phyloP scores from a whole-genome alignment of 1,284 basidiomycete species.

The Ceratobasidium papillatum region DNA sequence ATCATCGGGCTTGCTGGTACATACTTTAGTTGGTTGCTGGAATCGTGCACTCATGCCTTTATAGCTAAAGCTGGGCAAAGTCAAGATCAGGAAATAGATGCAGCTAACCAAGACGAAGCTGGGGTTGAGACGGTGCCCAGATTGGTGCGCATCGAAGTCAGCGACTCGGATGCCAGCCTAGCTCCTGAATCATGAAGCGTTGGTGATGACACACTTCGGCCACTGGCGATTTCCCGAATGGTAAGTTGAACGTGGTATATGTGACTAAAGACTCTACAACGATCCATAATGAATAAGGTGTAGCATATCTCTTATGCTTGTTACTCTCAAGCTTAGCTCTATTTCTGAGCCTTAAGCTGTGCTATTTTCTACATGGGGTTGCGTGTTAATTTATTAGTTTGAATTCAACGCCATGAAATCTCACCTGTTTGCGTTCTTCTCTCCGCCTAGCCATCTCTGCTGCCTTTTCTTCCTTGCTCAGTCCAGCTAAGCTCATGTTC shows the following conservation, averaged over 20 bases:
- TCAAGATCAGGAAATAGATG: constrained; percentile 2
- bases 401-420: constrained; percentile 45
- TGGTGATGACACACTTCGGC: neutral
- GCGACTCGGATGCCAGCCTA: constrained; percentile 5
- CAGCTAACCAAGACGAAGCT: constrained; percentile 7
- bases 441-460: constrained; percentile 87
- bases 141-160: constrained; percentile 30
- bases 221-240: neutral
- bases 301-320: neutral
- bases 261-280: neutral
- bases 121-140: constrained; percentile 37
- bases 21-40: neutral
- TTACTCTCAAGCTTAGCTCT: constrained; percentile 48
- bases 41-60: neutral
- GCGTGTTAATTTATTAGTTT: constrained; percentile 3
- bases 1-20: constrained; percentile 44
- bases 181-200: constrained; percentile 17
- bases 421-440: constrained; percentile 84
- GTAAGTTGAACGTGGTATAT: neutral
- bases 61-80: constrained; percentile 22
- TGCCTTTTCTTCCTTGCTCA: constrained; percentile 89
- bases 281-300: neutral
- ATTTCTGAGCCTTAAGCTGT: constrained; percentile 75
- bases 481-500: constrained; percentile 51
- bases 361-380: constrained; percentile 44